Conservation (phyloP, 345 rosid genomes). For the Kandelia obovata region DNA sequence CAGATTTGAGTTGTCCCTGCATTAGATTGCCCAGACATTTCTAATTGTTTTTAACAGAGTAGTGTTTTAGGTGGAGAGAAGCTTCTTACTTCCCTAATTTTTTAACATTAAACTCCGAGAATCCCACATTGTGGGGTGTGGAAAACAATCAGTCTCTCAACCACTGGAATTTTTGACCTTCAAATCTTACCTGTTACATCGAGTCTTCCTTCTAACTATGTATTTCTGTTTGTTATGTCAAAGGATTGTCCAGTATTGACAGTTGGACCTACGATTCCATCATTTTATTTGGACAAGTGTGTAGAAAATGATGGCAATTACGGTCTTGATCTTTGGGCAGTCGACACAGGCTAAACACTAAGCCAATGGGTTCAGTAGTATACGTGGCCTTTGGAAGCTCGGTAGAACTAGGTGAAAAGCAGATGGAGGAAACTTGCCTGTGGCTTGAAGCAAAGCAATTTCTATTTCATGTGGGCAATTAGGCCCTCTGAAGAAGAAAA, state of each 20-base stretch:
- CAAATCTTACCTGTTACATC: too few relatives aligned
- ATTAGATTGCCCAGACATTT: too few relatives aligned
- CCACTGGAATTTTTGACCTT: too few relatives aligned
- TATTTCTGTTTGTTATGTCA: slow-evolving; percentile 22
- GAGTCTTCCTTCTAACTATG: too few relatives aligned
- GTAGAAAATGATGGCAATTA: slow-evolving; percentile 41
- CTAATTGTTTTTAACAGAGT: too few relatives aligned
- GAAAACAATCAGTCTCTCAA: too few relatives aligned
- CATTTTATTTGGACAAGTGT: slow-evolving; percentile 51
- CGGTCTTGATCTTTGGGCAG: slow-evolving; percentile 41
- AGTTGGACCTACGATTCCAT: slow-evolving; percentile 71
- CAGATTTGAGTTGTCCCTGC: too few relatives aligned
- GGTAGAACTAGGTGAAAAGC: slow-evolving; percentile 33
- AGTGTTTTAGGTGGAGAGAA: too few relatives aligned
- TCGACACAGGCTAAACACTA: slow-evolving; percentile 44
- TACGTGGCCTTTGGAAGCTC: slow-evolving; percentile 74
- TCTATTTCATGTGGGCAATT: slow-evolving; percentile 52
- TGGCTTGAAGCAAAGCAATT: slow-evolving; percentile 28
- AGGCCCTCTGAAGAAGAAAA: slow-evolving; percentile 46
- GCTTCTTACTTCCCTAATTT: too few relatives aligned
- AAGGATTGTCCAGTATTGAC: slow-evolving; percentile 38
- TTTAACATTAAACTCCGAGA: too few relatives aligned
- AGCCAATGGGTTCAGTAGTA: slow-evolving; percentile 48
- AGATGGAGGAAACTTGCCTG: slow-evolving; percentile 57
- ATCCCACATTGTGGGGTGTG: too few relatives aligned